Conservation (phyloP, 305 asterid species). For the Fraxinus albicans region DNA sequence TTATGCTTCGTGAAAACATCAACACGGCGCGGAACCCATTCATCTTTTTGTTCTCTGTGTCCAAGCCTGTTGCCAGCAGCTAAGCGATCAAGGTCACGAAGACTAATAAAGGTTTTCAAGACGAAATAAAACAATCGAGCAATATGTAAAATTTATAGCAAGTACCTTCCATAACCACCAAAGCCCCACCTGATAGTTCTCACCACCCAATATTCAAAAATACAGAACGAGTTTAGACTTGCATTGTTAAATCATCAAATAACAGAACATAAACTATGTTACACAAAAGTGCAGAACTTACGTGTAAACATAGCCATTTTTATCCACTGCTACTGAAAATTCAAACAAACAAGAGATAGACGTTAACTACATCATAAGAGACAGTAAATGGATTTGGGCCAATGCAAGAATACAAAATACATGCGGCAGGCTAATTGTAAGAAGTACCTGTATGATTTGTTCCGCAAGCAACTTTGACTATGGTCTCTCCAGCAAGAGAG, state of each 20-base stretch:
- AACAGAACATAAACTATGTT: slow-evolving; percentile 6
- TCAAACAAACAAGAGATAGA: slow-evolving; percentile 30
- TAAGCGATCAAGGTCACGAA: slow-evolving; percentile 23
- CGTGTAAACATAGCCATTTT: slow-evolving; percentile 92
- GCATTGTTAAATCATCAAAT: not conserved
- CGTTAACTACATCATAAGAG: slow-evolving; percentile 12
- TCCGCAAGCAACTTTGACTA: slow-evolving; percentile 93
- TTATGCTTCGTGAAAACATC: slow-evolving; percentile 85
- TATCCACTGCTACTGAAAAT: slow-evolving; percentile 82
- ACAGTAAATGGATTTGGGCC: not conserved
- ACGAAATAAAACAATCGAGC: not conserved
- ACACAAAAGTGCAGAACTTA: slow-evolving; percentile 46
- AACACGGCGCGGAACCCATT: slow-evolving; percentile 74
- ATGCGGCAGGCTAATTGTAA: slow-evolving; percentile 1
- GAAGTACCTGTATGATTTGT: slow-evolving; percentile 83
- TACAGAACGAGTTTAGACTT: not conserved
- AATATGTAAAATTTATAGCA: slow-evolving; percentile 13
- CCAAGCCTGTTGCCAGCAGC: slow-evolving; percentile 74
- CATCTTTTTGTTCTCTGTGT: slow-evolving; percentile 94
- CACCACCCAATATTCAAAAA: slow-evolving; percentile 17
- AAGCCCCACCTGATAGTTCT: slow-evolving; percentile 76
- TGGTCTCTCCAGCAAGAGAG: slow-evolving; percentile 79
- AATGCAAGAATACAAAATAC: not conserved
- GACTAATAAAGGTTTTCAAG: slow-evolving; percentile 14
- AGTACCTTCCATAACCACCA: slow-evolving; percentile 97